Evolutionary conservation across 164 flowering plant species (phyloP), one percentile per base, ranked within the genome.

Genomic region (Tetracentron sinense): DNA sequence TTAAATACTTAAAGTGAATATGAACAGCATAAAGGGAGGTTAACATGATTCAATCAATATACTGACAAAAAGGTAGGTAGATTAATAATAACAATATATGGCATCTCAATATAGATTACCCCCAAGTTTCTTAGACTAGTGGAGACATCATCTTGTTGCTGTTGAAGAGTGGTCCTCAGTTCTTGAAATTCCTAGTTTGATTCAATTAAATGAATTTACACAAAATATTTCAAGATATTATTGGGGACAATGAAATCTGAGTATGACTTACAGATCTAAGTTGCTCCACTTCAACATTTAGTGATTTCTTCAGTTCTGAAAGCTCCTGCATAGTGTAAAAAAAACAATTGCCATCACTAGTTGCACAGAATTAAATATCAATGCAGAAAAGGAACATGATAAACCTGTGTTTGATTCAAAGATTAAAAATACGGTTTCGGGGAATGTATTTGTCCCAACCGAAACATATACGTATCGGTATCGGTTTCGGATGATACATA

Each of bases 141-240:
- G 54, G 84, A 67, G 6, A 88, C 92, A 77, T 90, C 97, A 42
- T 92, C 98, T 63, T 90, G 96, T 69, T 92, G 98, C 70, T 90
- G 90, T 67, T 85, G 87, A 42, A 92, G 92, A 47, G 92, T 90
- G 58, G 74, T 83, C 77, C 83, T 87, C 66, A 93, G 72, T 20
- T 33, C 38, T 33, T 33, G 38, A 33, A 33, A 33, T 33, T 33
- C 38, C 38, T 33, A 10, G 38, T 33, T 33, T 4, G 6, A 33
- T 33, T 33, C 10, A 33, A 33, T 33, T 33, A 3, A 3, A 1
- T 38, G 11, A 3, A 3, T 2, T 8, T 33, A 38, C 8, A 38
- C 14, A 38, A 38, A n/a, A 38, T 10, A 8, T 38, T 1, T 8
- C 15, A 38, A 38, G 23, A 15, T n/a, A 59, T 4, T 48, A 31